Evolutionary conservation across 1,284 basidiomycete genomes (phyloP).

Genomic region (Takashimella koratensis): DNA sequence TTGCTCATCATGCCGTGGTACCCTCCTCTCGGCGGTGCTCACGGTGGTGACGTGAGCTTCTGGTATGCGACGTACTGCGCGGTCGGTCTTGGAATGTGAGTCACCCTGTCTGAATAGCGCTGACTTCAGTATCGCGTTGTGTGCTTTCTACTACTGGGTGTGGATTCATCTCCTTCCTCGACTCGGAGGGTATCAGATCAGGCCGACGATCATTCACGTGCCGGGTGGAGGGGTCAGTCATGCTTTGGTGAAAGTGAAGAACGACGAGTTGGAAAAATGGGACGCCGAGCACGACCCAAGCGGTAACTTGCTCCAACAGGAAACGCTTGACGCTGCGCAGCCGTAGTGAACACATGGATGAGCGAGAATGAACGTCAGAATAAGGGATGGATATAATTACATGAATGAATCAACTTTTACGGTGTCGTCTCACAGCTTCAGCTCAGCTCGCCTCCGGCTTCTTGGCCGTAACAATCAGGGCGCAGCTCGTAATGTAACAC

Average conservation of each 20-base stretch:
- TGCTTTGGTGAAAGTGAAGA: constrained; percentile 17
- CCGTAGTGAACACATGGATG: too few relatives aligned
- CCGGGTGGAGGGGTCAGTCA: constrained; percentile 33
- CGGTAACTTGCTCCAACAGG: too few relatives aligned
- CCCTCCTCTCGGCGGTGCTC: constrained; percentile 39
- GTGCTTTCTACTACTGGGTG: constrained; percentile 45
- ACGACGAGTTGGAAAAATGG: constrained; percentile 18
- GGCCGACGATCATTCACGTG: constrained; percentile 36
- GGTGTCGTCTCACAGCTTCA: too few relatives aligned
- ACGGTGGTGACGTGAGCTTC: constrained; percentile 39
- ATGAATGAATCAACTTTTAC: too few relatives aligned
- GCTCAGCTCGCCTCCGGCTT: too few relatives aligned
- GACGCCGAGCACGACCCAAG: constrained; percentile 17
- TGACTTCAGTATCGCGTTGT: constrained; percentile 27
- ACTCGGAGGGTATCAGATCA: constrained; percentile 40
- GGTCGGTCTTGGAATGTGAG: constrained; percentile 30
- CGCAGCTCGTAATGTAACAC: too few relatives aligned
- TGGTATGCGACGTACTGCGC: constrained; percentile 46
- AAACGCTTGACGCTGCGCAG: too few relatives aligned
- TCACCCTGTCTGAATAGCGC: constrained; percentile 21
- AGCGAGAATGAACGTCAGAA: too few relatives aligned
- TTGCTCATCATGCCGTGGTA: constrained; percentile 55
- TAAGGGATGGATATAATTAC: too few relatives aligned
- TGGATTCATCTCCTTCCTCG: constrained; percentile 46
- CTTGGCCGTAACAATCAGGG: too few relatives aligned